Evolutionary conservation across 1,284 basidiomycete genomes (phyloP).

Genomic region (Peniophora sp.): DNA sequence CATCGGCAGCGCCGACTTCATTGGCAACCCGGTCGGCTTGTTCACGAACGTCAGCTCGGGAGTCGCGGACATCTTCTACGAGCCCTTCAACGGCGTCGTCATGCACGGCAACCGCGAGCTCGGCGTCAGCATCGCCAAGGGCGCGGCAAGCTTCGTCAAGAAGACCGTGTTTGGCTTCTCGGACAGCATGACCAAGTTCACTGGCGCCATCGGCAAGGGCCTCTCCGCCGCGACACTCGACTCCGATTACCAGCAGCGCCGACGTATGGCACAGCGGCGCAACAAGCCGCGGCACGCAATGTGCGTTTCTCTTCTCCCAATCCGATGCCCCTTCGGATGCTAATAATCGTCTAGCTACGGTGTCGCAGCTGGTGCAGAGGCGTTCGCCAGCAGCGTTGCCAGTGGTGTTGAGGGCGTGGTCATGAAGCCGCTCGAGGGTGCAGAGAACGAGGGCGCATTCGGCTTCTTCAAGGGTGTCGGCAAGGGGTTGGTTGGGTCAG

Average conservation of each 20-base stretch:
- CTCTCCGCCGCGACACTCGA: constrained; percentile 96
- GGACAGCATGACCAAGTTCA: constrained; percentile 96
- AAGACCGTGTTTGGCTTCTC: constrained; percentile 97
- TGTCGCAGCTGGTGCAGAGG: constrained; percentile 90
- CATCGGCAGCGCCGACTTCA: constrained; percentile 94
- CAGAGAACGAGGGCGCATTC: constrained; percentile 87
- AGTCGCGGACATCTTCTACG: constrained; percentile 98
- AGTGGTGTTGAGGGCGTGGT: constrained; percentile 96
- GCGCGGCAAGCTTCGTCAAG: constrained; percentile 97
- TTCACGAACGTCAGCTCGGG: constrained; percentile 99
- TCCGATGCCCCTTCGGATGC: no score
- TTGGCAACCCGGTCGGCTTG: constrained; percentile 88
- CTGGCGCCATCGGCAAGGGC: constrained; percentile 95
- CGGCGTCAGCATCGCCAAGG: constrained; percentile 96
- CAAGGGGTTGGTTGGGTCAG: constrained; percentile 90
- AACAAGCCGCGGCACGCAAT: constrained; percentile 97
- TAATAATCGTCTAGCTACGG: constrained; percentile 58
- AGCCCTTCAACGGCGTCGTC: constrained; percentile 95
- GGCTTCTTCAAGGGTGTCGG: constrained; percentile 99
- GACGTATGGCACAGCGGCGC: constrained; percentile 83
- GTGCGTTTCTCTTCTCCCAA: constrained; percentile 33
- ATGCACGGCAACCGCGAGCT: constrained; percentile 96
- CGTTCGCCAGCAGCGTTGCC: constrained; percentile 88
- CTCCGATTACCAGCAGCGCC: constrained; percentile 87
- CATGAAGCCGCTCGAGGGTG: constrained; percentile 94